Percentiles rank a stretch among this genome's conserved stretches.
Conservation (phyloP, 768 basidiomycete species). For the Boletus subcaerulescens region DNA sequence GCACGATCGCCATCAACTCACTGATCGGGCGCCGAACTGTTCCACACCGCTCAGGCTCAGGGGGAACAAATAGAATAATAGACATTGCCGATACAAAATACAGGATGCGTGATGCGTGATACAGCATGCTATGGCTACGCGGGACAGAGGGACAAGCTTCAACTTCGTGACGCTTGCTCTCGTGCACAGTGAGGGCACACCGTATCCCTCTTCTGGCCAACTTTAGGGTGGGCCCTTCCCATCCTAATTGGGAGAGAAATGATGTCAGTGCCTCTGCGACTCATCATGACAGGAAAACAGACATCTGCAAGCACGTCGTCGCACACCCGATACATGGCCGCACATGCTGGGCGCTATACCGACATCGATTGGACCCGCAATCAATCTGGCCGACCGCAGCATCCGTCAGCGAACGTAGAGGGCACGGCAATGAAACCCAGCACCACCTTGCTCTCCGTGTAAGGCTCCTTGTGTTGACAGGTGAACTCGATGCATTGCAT, state of each 20-base stretch:
- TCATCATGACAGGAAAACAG: constrained; percentile 5
- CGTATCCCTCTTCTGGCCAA: constrained; percentile 16
- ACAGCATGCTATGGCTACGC: background rate
- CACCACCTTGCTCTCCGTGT: constrained; percentile 30
- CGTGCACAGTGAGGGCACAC: constrained; percentile 22
- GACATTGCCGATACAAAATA: constrained; percentile 8
- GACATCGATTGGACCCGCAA: constrained; percentile 38
- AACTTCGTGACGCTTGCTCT: constrained; percentile 8
- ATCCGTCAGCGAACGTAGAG: background rate
- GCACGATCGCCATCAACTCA: constrained; percentile 8
- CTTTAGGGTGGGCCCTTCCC: constrained; percentile 19
- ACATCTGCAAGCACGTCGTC: constrained; percentile 42
- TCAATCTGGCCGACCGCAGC: constrained; percentile 35
- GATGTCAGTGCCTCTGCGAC: constrained; percentile 13
- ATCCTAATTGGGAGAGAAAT: constrained; percentile 12
- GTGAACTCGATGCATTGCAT: constrained; percentile 34
- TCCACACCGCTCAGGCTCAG: too few relatives aligned
- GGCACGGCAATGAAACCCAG: background rate
- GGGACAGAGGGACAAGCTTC: background rate
- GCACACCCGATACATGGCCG: constrained; percentile 36
- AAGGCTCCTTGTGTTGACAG: constrained; percentile 38
- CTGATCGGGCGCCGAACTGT: constrained; percentile 6
- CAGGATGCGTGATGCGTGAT: background rate
- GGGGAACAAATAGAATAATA: constrained; percentile 16
- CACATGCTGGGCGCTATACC: constrained; percentile 41